Percentiles rank a stretch among this genome's conserved stretches.
phyloP scores from a whole-genome alignment of 192 early-diverging fungal genomes.

The Neocallimastix lanati region DNA sequence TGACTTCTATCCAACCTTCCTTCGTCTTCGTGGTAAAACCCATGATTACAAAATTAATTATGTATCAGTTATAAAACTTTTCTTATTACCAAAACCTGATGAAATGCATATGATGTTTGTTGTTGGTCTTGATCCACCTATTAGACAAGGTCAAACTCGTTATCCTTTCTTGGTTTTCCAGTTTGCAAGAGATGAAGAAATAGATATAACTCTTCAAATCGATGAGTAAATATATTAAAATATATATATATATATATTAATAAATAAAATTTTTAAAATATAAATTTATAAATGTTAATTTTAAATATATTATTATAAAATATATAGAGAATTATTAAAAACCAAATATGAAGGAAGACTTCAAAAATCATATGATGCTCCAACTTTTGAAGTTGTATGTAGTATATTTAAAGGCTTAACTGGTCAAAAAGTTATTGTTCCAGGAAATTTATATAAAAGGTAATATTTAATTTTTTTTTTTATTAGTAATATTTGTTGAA shows the following conservation, averaged over 20 bases:
- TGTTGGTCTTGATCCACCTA: slow-evolving; percentile 82
- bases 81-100: slow-evolving; percentile 82
- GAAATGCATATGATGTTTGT: slow-evolving; percentile 84
- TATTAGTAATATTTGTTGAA: no score
- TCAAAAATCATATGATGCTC: slow-evolving; percentile 67
- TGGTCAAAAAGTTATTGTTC: slow-evolving; percentile 16
- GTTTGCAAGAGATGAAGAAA: slow-evolving; percentile 83
- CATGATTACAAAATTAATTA: slow-evolving; percentile 96
- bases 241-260: not conserved
- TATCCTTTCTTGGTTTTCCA: slow-evolving; percentile 93
- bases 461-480: not conserved
- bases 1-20: slow-evolving; percentile 73
- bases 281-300: slow-evolving; percentile 4
- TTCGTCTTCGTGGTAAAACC: slow-evolving; percentile 90
- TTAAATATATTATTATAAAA: not conserved
- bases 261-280: not conserved
- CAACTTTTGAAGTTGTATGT: slow-evolving; percentile 66
- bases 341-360: slow-evolving; percentile 56
- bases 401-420: slow-evolving; percentile 71
- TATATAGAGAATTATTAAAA: slow-evolving; percentile 34
- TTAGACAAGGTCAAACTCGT: slow-evolving; percentile 89
- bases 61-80: slow-evolving; percentile 61
- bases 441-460: not conserved
- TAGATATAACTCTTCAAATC: slow-evolving; percentile 61
- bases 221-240: slow-evolving; percentile 30